Evolutionary conservation across 208 protist species (phyloP).

Genomic region (Novymonas esmeraldas): DNA sequence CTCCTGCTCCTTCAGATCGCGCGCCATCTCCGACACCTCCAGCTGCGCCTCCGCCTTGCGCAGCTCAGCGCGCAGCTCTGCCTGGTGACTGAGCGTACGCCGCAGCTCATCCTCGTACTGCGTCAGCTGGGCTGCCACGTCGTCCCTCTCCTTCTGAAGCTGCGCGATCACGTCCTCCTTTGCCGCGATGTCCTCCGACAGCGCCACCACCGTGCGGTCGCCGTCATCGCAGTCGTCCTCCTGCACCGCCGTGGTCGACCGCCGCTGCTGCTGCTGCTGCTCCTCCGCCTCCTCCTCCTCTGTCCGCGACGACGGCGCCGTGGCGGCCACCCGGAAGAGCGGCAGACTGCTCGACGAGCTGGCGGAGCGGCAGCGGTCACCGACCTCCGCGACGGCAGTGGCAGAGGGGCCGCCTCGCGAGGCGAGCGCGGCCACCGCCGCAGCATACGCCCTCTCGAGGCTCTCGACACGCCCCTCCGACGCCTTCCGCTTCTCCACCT

Average conservation of each 20-base stretch:
- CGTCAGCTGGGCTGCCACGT: constrained; percentile 34
- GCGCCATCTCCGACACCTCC: constrained; percentile 51
- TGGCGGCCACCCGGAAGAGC: no score
- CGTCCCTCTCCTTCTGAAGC: constrained; percentile 46
- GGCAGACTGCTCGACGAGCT: no score
- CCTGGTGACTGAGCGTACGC: constrained; percentile 30
- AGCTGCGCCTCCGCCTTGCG: constrained; percentile 38
- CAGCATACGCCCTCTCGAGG: constrained; percentile 29
- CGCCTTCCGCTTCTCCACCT: constrained; percentile 73
- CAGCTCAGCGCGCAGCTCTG: constrained; percentile 47
- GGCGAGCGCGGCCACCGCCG: neutral
- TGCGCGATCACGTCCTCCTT: constrained; percentile 27
- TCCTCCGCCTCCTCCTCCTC: no score
- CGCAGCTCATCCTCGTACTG: constrained; percentile 38
- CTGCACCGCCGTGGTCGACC: constrained; percentile 29
- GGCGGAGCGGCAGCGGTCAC: no score
- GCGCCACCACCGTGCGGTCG: constrained; percentile 16
- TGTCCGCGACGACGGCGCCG: neutral
- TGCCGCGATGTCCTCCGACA: constrained; percentile 31
- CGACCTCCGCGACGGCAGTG: no score
- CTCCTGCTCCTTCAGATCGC: constrained; percentile 44
- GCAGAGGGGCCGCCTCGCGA: no score
- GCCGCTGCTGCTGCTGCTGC: constrained; percentile 38
- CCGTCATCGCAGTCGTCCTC: neutral
- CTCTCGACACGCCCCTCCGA: constrained; percentile 53